Conservation (phyloP, 2,329 filamentous ascomycete genomes). For the Annulohypoxylon truncatum region DNA sequence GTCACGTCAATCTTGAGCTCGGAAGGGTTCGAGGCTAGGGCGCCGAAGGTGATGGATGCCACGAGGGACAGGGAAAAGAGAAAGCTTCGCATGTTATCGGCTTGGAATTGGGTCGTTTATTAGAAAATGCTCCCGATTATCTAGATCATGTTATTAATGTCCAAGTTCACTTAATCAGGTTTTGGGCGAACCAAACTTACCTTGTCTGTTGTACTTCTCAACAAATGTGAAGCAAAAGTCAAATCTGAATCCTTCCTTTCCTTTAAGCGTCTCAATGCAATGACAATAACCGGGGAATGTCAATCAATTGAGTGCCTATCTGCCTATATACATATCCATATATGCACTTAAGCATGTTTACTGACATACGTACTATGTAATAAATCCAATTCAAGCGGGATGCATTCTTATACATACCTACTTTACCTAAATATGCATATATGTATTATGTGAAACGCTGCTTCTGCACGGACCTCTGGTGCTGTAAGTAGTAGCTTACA, state of each 20-base stretch:
- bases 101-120: neutral
- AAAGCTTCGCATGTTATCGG: constrained; percentile 61
- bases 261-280: neutral
- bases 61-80: constrained; percentile 62
- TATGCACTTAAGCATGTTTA: too few relatives aligned
- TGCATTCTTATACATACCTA: neutral
- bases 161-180: neutral
- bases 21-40: constrained; percentile 58
- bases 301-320: neutral
- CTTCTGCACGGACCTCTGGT: too few relatives aligned
- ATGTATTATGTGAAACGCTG: too few relatives aligned
- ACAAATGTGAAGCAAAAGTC: neutral
- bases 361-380: neutral
- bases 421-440: too few relatives aligned
- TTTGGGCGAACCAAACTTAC: neutral
- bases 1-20: constrained; percentile 82
- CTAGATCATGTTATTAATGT: neutral
- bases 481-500: too few relatives aligned
- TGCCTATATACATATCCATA: neutral
- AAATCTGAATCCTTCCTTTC: neutral
- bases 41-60: constrained; percentile 62
- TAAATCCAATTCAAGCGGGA: neutral
- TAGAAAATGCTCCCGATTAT: neutral
- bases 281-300: neutral
- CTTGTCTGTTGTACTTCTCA: neutral